Evolutionary conservation across 2,329 filamentous ascomycete species (phyloP), one percentile per base, ranked within the genome.

Genomic region (Neopestalotiopsis clavispora): DNA sequence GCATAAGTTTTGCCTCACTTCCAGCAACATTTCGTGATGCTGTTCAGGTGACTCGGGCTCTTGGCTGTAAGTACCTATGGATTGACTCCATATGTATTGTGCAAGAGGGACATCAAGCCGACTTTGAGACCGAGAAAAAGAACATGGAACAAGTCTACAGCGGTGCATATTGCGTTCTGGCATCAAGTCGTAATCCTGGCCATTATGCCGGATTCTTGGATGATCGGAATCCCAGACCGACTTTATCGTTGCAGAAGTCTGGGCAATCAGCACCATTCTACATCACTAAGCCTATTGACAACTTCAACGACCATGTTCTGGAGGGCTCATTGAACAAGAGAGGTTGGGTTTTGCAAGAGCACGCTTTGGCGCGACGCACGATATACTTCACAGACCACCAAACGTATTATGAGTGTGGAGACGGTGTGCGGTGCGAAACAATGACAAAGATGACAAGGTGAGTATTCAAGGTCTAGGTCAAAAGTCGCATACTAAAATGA

Each of bases 271-370:
- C 14, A 14, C 4, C 45, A 14, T 17, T 49, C 12, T 49, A 49
- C n/a, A 72, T 1, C 61, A 77, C 4, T 79, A 77, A 57, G 58
- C 78, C 13, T 78, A 77, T 80, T 1, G 80, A 81, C 64, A 71
- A 82, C 69, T 82, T 82, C 68, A 59, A 72, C 5, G 17, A 34
- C 23, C 69, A 83, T 12, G 80, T 83, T 0, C 71, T 77, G 1
- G 61, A 77, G 0, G 72, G 76, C 0, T 14, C 70, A 1, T 70
- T 84, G 2, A 81, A 76, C 65, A 71, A 68, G 4, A 73, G 81
- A 2, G 81, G 78, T 0, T 83, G 81, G 82, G 81, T 82, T 0
- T 58, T 82, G 4, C 81, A 83, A 68, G 82, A 83, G 67, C 72
- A 77, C n/a, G 77, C 75, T 0, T 70, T 84, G 2, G 76, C 80